Percentiles rank a stretch among this genome's conserved stretches.
Conservation (phyloP, 1,284 basidiomycete genomes). For the Nidula niveotomentosa region DNA sequence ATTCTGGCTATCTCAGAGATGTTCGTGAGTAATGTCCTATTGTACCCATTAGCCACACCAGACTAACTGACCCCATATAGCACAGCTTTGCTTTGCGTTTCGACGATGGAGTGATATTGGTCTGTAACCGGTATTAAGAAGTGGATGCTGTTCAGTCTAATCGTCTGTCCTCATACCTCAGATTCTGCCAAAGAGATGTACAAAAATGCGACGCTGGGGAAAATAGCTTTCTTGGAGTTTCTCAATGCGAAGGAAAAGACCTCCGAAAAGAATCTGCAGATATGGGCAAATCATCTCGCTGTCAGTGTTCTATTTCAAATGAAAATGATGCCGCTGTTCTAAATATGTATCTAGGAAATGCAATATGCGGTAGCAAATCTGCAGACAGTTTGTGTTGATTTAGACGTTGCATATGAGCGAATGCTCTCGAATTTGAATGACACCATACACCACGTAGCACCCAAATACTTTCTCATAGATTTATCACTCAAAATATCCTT, state of each 20-base stretch:
- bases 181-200: slow-evolving; percentile 70
- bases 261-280: slow-evolving; percentile 16
- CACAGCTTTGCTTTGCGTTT: slow-evolving; percentile 74
- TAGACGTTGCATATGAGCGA: background rate
- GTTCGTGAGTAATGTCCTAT: slow-evolving; percentile 47
- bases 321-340: slow-evolving; percentile 13
- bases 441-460: background rate
- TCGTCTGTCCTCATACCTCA: slow-evolving; percentile 19
- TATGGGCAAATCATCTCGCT: slow-evolving; percentile 18
- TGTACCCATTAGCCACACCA: slow-evolving; percentile 11
- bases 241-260: slow-evolving; percentile 43
- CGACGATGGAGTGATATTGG: slow-evolving; percentile 73
- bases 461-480: background rate
- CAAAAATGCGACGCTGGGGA: slow-evolving; percentile 61
- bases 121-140: slow-evolving; percentile 20
- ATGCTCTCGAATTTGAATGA: background rate
- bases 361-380: background rate
- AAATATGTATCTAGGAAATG: slow-evolving; percentile 14
- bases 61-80: slow-evolving; percentile 28
- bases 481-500: background rate
- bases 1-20: slow-evolving; percentile 78
- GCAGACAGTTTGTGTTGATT: background rate
- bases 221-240: slow-evolving; percentile 47
- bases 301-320: slow-evolving; percentile 16
- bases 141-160: slow-evolving; percentile 3